These are phyloP conservation scores for Dothiorella sarmentorum DNA, from an alignment of 2,329 filamentous ascomycete species.

Conservation along the genomic window DNA sequence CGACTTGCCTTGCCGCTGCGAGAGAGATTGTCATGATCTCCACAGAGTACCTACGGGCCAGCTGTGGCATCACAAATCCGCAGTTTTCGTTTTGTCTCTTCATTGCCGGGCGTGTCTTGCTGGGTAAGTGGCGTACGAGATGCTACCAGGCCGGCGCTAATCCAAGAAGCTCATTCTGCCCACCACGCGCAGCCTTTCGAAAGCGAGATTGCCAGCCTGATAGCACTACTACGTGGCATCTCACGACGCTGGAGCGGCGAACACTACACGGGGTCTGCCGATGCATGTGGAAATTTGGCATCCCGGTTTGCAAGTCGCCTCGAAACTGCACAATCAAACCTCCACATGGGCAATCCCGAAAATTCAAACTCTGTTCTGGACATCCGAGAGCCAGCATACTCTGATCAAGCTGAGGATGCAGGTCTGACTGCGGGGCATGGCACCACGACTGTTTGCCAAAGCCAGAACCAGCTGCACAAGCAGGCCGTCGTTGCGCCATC, in stretches of 20 bases:
- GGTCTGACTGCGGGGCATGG: not conserved
- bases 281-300: slow-evolving; percentile 29
- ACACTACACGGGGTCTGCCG: slow-evolving; percentile 14
- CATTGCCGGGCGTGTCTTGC: slow-evolving; percentile 32
- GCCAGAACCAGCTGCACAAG: not conserved
- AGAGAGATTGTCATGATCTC: slow-evolving; percentile 27
- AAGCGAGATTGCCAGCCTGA: slow-evolving; percentile 32
- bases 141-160: too few species aligned
- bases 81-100: slow-evolving; percentile 33
- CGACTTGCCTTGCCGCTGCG: slow-evolving; percentile 27
- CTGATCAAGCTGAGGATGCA: slow-evolving; percentile 24
- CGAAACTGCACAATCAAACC: slow-evolving; percentile 24
- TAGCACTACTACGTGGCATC: slow-evolving; percentile 36
- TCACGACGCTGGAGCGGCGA: slow-evolving; percentile 38
- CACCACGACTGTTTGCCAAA: not conserved
- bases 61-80: slow-evolving; percentile 29
- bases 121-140: not conserved
- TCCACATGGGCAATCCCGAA: not conserved
- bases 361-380: slow-evolving; percentile 26
- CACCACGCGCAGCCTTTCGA: slow-evolving; percentile 32
- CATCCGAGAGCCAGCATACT: slow-evolving; percentile 35
- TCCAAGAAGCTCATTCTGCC: slow-evolving; percentile 29
- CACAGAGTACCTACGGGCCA: slow-evolving; percentile 26
- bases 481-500: not conserved
- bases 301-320: slow-evolving; percentile 36